Conservation (phyloP, 345 rosid species). For the Corchorus capsularis region DNA sequence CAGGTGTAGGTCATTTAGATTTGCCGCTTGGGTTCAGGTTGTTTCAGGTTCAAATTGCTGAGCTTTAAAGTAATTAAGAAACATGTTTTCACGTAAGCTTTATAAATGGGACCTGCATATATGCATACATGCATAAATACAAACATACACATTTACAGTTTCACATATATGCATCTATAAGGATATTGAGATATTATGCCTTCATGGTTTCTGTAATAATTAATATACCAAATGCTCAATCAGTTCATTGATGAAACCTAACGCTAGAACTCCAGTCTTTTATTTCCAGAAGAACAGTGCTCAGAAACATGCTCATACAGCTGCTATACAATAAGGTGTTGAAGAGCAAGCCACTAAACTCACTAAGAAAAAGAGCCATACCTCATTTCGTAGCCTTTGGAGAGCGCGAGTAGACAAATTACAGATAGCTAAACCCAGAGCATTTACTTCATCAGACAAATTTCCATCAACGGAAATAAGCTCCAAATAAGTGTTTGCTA, state of each 20-base stretch:
- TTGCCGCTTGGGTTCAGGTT: too few species aligned
- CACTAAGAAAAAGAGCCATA: conserved; percentile 24
- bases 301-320: neutral
- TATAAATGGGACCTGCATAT: neutral
- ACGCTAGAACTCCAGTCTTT: neutral
- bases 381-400: conserved; percentile 91
- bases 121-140: neutral
- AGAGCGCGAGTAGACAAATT: conserved; percentile 82
- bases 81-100: neutral
- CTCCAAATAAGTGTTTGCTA: conserved; percentile 82
- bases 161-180: neutral
- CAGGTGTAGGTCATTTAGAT: too few species aligned
- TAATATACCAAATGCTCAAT: conserved; percentile 5
- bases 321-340: neutral
- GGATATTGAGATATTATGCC: conserved; percentile 7
- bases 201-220: neutral
- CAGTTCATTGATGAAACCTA: neutral
- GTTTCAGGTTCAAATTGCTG: too few species aligned
- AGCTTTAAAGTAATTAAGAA: neutral
- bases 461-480: conserved; percentile 90
- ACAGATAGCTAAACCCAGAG: conserved; percentile 57
- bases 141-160: neutral
- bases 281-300: neutral
- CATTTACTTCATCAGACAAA: conserved; percentile 59
- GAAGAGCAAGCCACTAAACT: neutral